Conservation (phyloP, 108 stramenopile genomes). For the Aurantiochytrium sp. region DNA sequence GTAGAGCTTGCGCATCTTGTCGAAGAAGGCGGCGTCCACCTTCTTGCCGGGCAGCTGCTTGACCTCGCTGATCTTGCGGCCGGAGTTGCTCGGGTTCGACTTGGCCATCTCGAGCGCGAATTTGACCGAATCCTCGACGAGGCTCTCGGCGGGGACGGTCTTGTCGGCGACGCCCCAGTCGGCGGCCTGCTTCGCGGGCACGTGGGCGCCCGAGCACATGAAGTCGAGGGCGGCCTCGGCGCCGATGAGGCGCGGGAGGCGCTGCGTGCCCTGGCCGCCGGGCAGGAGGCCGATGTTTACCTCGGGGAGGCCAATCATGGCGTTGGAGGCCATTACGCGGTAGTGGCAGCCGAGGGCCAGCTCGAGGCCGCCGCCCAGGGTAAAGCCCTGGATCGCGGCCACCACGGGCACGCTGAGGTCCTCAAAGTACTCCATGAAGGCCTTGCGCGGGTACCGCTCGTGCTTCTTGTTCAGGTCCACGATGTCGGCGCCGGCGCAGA, state of each 20-base stretch:
- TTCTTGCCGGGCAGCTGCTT: not conserved
- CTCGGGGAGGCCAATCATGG: constrained; percentile 85
- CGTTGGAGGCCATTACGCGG: constrained; percentile 64
- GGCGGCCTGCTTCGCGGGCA: constrained; percentile 55
- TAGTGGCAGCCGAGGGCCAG: constrained; percentile 85
- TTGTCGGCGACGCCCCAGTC: constrained; percentile 63
- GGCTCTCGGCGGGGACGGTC: constrained; percentile 9
- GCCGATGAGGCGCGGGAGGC: constrained; percentile 79
- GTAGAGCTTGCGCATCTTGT: not conserved
- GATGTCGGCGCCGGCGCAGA: constrained; percentile 84
- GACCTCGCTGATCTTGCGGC: not conserved
- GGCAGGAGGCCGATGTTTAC: constrained; percentile 91
- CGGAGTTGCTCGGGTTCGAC: constrained; percentile 32
- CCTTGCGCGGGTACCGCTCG: constrained; percentile 56
- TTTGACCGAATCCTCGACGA: constrained; percentile 23
- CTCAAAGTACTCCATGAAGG: constrained; percentile 60
- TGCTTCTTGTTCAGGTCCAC: constrained; percentile 71
- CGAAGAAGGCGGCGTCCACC: not conserved
- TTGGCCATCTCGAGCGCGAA: constrained; percentile 14
- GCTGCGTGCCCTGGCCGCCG: constrained; percentile 93
- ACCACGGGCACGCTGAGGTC: constrained; percentile 81
- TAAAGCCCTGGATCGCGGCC: constrained; percentile 81
- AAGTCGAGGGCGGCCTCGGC: constrained; percentile 69
- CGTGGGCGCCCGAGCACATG: constrained; percentile 71
- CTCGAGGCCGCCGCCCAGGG: constrained; percentile 91